These are phyloP conservation scores for Yamadazyma mexicana DNA, from an alignment of 1,139 yeast species.

Conservation along the genomic window DNA sequence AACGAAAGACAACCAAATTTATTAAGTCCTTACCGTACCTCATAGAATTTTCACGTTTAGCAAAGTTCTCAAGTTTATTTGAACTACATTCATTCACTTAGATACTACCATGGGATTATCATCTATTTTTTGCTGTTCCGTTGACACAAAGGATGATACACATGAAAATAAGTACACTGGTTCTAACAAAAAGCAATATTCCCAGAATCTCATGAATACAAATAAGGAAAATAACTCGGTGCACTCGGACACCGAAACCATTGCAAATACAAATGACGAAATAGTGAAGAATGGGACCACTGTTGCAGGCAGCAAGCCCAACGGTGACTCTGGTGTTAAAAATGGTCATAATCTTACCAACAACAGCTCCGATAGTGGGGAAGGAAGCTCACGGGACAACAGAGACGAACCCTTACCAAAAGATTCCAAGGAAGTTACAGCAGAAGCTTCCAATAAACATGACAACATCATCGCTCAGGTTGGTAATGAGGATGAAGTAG, in stretches of 20 bases:
- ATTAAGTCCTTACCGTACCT: background rate
- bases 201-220: conserved; percentile 1
- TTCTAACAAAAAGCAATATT: conserved; percentile 2
- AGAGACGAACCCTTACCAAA: conserved; percentile 8
- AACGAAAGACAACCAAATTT: too few relatives aligned
- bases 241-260: conserved; percentile 6
- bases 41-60: background rate
- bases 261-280: conserved; percentile 33
- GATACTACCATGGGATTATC: conserved; percentile 17
- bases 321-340: conserved; percentile 2
- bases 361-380: conserved; percentile 8
- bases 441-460: conserved; percentile 1
- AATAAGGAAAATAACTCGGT: conserved; percentile 3
- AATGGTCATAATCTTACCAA: conserved; percentile 2
- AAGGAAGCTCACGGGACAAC: conserved; percentile 10
- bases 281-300: background rate
- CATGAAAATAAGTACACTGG: conserved; percentile 24
- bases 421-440: conserved; percentile 1
- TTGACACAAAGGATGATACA: conserved; percentile 36
- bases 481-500: conserved; percentile 20
- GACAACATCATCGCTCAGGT: conserved; percentile 19
- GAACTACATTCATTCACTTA: background rate
- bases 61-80: background rate
- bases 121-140: conserved; percentile 44
- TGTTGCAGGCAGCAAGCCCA: background rate